Evolutionary conservation across 257 asterid species (phyloP), one percentile per base, ranked within the genome.

Genomic region (Eustoma russellianum): DNA sequence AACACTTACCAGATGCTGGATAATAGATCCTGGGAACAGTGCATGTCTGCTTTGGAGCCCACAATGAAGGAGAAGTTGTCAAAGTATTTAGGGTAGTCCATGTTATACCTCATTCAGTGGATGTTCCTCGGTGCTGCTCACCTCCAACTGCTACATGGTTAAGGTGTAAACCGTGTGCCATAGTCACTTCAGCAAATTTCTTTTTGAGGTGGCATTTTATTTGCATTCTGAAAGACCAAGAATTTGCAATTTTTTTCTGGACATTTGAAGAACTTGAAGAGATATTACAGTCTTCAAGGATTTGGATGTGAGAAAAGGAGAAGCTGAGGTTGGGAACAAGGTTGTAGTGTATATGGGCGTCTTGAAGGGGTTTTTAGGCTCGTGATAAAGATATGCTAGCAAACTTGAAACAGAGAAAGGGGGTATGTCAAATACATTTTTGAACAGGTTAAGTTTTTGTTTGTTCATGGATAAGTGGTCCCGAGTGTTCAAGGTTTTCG

Each of bases 11-110:
- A 91, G 98, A 83, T 91, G 94, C 94, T 91, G 41, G 67, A 76
- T 64, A 72, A 73, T 51, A 92, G 89, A 65, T 85, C 79, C 38
- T 91, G 98, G 98, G 96, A 91, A 57, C 98, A 84, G 55, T 82
- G 79, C 74, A 74, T 87, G 87, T 79, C 86, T 18, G 74, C 84
- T 18, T 73, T 91, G 86, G 96, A 86, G 75, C 87, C 92, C 48
- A 72, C 78, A 10, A 82, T 82, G 70, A 83, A 75, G 72, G 94
- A 82, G 30, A 78, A 70, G 78, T 71, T 91, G 66, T 63, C 54
- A 6, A 72, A 68, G 65, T 86, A 83, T 76, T 79, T 77, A 72
- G 80, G 76, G 33, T 71, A 66, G 65, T 63, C 53, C 19, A 50
- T 52, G 54, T 18, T 9, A 18, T 48, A 53, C 16, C 17, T 53